phyloP scores from a whole-genome alignment of 129 eudicot genomes.

The Tagetes erecta region DNA sequence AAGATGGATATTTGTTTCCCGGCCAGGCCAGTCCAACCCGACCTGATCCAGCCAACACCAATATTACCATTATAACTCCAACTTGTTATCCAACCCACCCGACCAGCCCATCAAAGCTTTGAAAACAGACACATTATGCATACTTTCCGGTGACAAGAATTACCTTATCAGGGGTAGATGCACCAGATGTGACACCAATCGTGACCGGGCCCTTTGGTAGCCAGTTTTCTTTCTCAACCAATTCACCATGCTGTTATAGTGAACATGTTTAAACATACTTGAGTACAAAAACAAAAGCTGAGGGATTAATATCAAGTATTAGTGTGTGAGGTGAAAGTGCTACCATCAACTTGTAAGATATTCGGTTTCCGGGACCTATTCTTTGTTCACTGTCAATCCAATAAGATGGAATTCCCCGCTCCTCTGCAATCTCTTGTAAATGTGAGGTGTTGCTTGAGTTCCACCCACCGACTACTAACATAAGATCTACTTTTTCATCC shows the following conservation, averaged over 20 bases:
- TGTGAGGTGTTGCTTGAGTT: constrained; percentile 98
- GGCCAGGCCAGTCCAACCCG: neutral
- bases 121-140: neutral
- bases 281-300: neutral
- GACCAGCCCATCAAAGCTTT: neutral
- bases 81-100: neutral
- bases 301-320: neutral
- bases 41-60: neutral
- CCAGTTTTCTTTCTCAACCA: constrained; percentile 87
- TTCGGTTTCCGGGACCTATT: constrained; percentile 90
- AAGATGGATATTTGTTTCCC: neutral
- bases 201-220: constrained; percentile 87
- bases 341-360: constrained; percentile 71
- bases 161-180: constrained; percentile 98
- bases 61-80: neutral
- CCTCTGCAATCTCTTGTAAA: constrained; percentile 92
- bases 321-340: neutral
- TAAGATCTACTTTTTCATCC: constrained; percentile 71
- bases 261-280: neutral
- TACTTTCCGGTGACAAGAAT: neutral
- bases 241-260: constrained; percentile 78
- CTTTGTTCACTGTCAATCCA: constrained; percentile 94
- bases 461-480: constrained; percentile 92
- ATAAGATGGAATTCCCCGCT: constrained; percentile 88
- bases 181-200: constrained; percentile 88